A percentile compares a stretch with the other conserved stretches of the same genome.
Conservation (phyloP, 306 rosid genomes). For the Castanea sativa region DNA sequence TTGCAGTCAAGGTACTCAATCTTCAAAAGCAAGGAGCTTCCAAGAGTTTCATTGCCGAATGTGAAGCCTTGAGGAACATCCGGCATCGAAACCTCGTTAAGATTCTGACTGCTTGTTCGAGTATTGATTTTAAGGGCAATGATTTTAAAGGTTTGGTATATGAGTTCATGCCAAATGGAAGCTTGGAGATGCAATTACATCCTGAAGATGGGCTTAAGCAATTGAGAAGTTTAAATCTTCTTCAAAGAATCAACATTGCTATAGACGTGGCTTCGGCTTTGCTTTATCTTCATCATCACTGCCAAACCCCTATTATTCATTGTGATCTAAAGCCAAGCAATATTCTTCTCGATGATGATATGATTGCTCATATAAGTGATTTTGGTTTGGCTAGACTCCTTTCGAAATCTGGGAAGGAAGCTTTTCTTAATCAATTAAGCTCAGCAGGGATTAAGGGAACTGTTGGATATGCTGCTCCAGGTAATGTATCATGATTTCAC, state of each 20-base stretch:
- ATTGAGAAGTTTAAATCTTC: not conserved
- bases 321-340: constrained; percentile 26
- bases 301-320: constrained; percentile 13
- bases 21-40: constrained; percentile 14
- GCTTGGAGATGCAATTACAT: constrained; percentile 15
- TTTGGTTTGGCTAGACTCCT: constrained; percentile 23
- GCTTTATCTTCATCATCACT: constrained; percentile 20
- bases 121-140: not conserved
- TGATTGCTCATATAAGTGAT: constrained; percentile 12
- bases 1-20: constrained; percentile 30
- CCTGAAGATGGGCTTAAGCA: not conserved
- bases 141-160: constrained; percentile 17
- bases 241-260: constrained; percentile 8
- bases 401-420: not conserved
- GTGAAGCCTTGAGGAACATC: constrained; percentile 20
- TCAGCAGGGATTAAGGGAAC: constrained; percentile 11
- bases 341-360: constrained; percentile 10
- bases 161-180: constrained; percentile 22
- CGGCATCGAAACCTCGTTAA: constrained; percentile 22
- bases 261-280: constrained; percentile 21
- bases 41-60: constrained; percentile 29
- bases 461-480: constrained; percentile 17
- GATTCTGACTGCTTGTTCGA: constrained; percentile 29
- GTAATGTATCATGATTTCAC: not conserved
- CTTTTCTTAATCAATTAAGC: not conserved